These are phyloP conservation scores for Taphrina deformans DNA, from an alignment of 1,139 yeast genomes.

Conservation along the genomic window DNA sequence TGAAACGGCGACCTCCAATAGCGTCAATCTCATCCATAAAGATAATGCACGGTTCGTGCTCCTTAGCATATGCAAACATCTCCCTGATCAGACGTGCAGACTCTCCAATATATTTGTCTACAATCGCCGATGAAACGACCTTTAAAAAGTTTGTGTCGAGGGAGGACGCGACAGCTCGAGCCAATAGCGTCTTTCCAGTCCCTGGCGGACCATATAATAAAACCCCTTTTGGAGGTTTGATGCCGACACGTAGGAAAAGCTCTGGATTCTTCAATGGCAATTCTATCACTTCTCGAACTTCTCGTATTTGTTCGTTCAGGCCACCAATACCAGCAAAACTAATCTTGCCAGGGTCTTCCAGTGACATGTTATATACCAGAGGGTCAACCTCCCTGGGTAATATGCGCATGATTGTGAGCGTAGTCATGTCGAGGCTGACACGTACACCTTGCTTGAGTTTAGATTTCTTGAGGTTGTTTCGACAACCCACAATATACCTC, in stretches of 20 bases:
- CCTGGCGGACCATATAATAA: conserved; percentile 99
- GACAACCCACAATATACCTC: conserved; percentile 94
- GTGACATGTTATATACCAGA: conserved; percentile 95
- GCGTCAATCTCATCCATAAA: conserved; percentile 99
- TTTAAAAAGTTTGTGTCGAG: conserved; percentile 97
- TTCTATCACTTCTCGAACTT: conserved; percentile 95
- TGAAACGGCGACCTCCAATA: conserved; percentile 96
- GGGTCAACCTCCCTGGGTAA: conserved; percentile 99
- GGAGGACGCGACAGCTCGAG: conserved; percentile 98
- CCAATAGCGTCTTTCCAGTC: conserved; percentile 92
- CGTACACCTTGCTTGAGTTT: conserved; percentile 89
- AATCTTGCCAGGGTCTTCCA: conserved; percentile 94
- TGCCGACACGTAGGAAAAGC: conserved; percentile 90
- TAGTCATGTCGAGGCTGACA: conserved; percentile 96
- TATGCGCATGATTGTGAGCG: conserved; percentile 94
- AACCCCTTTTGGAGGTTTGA: conserved; percentile 97
- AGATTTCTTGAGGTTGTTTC: conserved; percentile 85
- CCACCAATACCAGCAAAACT: conserved; percentile 98
- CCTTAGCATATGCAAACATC: conserved; percentile 97
- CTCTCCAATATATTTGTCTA: conserved; percentile 97
- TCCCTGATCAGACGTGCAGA: conserved; percentile 95
- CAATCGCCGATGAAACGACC: conserved; percentile 97
- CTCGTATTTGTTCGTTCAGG: conserved; percentile 90
- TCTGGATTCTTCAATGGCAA: conserved; percentile 97
- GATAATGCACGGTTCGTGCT: conserved; percentile 97